A percentile compares a stretch with the other conserved stretches of the same genome.
Evolutionary conservation across 176 grass and related monocot genomes (phyloP).

Genomic region (Echinochloa phyllopogon): DNA sequence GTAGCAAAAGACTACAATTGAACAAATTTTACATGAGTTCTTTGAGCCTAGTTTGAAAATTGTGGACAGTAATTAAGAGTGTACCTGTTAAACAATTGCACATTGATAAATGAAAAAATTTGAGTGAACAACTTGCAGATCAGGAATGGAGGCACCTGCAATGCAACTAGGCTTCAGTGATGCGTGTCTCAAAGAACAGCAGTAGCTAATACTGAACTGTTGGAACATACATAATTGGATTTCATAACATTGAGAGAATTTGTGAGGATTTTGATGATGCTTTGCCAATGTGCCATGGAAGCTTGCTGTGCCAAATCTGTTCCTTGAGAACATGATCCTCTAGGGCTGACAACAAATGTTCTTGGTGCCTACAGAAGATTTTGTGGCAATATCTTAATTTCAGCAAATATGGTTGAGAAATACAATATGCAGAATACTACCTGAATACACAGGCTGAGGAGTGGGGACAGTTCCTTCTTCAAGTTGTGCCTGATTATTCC

Average conservation of each 20-base stretch:
- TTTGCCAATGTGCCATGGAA: constrained; percentile 69
- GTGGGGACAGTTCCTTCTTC: constrained; percentile 73
- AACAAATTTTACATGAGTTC: constrained; percentile 1
- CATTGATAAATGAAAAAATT: constrained; percentile 78
- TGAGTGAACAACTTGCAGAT: constrained; percentile 69
- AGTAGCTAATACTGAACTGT: not conserved
- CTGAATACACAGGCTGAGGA: constrained; percentile 72
- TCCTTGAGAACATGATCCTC: constrained; percentile 55
- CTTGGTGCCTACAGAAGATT: constrained; percentile 48
- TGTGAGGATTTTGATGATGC: constrained; percentile 66
- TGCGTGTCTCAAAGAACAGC: not conserved
- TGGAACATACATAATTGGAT: constrained; percentile 54
- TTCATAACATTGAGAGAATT: constrained; percentile 55
- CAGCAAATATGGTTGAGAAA: not conserved
- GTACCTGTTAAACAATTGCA: constrained; percentile 81
- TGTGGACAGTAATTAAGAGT: not conserved
- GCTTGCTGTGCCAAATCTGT: constrained; percentile 55
- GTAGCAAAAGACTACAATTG: constrained; percentile 60
- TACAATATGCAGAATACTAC: constrained; percentile 25
- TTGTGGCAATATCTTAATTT: not conserved
- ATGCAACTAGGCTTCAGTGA: not conserved
- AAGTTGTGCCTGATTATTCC: constrained; percentile 71
- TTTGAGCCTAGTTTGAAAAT: not conserved
- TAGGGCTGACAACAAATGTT: constrained; percentile 58
- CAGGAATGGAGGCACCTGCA: constrained; percentile 59